Evolutionary conservation across 164 flowering plant species (phyloP).

Genomic region (Magnolia kwangsiensis): DNA sequence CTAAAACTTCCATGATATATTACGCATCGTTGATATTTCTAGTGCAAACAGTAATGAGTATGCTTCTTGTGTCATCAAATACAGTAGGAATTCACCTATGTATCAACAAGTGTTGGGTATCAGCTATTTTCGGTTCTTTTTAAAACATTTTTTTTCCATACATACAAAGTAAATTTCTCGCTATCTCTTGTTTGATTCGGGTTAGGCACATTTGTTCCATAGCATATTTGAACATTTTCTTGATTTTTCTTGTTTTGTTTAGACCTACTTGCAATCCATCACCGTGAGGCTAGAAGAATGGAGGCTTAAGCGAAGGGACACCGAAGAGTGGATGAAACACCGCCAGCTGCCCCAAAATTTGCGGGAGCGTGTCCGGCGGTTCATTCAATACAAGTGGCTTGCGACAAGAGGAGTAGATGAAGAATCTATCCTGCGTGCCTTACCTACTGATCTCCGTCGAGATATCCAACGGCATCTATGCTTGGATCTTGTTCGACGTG

Average conservation of each 20-base stretch:
- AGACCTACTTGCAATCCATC: conserved; percentile 93
- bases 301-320: conserved; percentile 88
- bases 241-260: conserved; percentile 13
- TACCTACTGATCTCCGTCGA: conserved; percentile 87
- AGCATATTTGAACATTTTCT: neutral
- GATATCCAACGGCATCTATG: conserved; percentile 91
- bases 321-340: conserved; percentile 97
- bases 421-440: conserved; percentile 58
- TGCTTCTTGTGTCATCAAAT: neutral
- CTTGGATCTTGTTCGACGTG: conserved; percentile 92
- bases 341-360: conserved; percentile 86
- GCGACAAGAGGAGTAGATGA: conserved; percentile 94
- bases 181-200: neutral
- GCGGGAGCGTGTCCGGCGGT: conserved; percentile 67
- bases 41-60: too few species aligned
- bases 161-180: neutral
- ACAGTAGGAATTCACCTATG: neutral
- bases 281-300: conserved; percentile 92
- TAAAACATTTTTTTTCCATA: too few species aligned
- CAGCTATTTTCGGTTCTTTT: too few species aligned
- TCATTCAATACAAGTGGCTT: conserved; percentile 90
- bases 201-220: neutral
- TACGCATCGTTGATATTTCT: too few species aligned
- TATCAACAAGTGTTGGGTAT: too few species aligned
- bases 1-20: too few species aligned